Conservation (phyloP, 345 rosid species). For the Brassica cretica region DNA sequence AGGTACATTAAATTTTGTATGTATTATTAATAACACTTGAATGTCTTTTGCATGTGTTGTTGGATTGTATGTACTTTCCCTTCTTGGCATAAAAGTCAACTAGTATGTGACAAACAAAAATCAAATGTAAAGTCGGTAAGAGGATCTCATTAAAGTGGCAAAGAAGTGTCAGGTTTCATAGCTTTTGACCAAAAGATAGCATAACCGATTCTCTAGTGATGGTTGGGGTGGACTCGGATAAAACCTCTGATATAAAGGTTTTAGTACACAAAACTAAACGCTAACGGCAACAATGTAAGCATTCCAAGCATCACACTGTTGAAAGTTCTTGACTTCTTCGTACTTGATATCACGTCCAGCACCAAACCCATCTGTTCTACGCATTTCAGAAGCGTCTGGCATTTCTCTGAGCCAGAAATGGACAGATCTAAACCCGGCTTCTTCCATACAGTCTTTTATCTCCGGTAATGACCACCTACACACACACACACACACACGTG, state of each 20-base stretch:
- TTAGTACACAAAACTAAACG: slow-evolving; percentile 16
- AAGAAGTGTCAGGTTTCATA: neutral
- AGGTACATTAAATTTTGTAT: neutral
- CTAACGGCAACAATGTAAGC: slow-evolving; percentile 76
- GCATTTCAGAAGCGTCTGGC: slow-evolving; percentile 67
- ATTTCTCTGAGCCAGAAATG: slow-evolving; percentile 85
- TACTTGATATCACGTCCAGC: slow-evolving; percentile 63
- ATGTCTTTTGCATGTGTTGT: neutral
- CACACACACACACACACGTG: neutral
- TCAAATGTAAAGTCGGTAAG: neutral
- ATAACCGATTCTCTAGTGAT: neutral
- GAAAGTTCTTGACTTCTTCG: slow-evolving; percentile 66
- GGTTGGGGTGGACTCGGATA: neutral
- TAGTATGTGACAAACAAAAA: neutral
- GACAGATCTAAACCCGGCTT: slow-evolving; percentile 77
- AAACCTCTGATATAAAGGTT: neutral
- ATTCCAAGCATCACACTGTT: slow-evolving; percentile 89
- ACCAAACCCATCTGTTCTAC: slow-evolving; percentile 70
- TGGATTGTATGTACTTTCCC: neutral
- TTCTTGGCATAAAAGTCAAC: neutral
- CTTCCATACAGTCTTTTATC: slow-evolving; percentile 83
- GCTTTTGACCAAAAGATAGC: neutral
- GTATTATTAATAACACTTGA: neutral
- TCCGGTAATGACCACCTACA: slow-evolving; percentile 89
- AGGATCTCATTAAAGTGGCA: neutral